phyloP scores from a whole-genome alignment of 1,284 basidiomycete species.

The Neolentinus lepideus region DNA sequence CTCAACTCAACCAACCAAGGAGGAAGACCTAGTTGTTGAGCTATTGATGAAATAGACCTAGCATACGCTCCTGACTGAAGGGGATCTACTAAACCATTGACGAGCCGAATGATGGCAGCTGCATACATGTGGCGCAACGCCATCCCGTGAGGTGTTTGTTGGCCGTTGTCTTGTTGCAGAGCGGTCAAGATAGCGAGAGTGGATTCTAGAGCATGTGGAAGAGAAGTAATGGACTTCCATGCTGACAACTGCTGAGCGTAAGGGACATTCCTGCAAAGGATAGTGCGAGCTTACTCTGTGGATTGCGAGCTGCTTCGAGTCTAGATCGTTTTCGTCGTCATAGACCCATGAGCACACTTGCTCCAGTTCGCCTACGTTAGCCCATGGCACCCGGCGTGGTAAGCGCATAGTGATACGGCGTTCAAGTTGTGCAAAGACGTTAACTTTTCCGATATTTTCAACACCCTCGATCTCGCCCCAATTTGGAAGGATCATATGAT shows the following conservation, averaged over 20 bases:
- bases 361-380: constrained; percentile 65
- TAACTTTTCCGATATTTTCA: background rate
- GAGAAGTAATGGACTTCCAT: constrained; percentile 64
- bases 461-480: background rate
- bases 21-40: constrained; percentile 81
- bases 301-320: constrained; percentile 55
- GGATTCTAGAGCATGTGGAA: constrained; percentile 71
- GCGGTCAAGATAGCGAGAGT: constrained; percentile 63
- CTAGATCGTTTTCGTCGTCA: constrained; percentile 52
- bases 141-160: constrained; percentile 30
- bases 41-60: constrained; percentile 85
- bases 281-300: constrained; percentile 48
- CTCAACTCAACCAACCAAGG: constrained; percentile 90
- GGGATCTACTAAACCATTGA: constrained; percentile 94
- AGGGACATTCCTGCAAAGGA: constrained; percentile 7
- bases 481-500: background rate
- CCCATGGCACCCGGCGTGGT: constrained; percentile 83
- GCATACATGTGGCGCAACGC: constrained; percentile 63
- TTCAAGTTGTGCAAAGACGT: background rate
- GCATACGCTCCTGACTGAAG: constrained; percentile 86
- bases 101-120: constrained; percentile 79
- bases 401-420: constrained; percentile 47
- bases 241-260: constrained; percentile 53
- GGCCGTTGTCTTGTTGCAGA: constrained; percentile 40
- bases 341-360: constrained; percentile 81